Evolutionary conservation across 129 eudicot genomes (phyloP).

Genomic region (Solidago caesia): DNA sequence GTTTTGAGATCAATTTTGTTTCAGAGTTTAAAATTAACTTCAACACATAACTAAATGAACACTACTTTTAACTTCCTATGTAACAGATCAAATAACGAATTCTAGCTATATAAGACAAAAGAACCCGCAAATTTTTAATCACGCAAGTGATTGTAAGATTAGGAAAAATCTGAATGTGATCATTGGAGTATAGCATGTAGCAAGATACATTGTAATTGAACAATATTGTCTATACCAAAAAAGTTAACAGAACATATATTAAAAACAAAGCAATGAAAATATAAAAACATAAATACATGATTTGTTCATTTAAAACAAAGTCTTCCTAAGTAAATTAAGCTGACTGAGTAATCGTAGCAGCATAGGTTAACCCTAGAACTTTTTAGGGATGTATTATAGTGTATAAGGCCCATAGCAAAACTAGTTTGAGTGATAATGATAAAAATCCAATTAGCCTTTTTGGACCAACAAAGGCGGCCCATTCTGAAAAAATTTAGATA

Average conservation of each 20-base stretch:
- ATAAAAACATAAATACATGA: not conserved
- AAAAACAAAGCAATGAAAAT: not conserved
- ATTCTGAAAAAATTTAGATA: not conserved
- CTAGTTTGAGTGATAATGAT: not conserved
- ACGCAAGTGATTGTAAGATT: not conserved
- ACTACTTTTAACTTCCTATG: too few relatives aligned
- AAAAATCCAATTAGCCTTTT: not conserved
- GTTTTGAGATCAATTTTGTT: conserved; percentile 16
- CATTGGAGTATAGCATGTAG: not conserved
- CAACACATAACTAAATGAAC: too few relatives aligned
- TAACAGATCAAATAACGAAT: not conserved
- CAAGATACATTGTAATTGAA: not conserved
- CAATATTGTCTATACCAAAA: not conserved
- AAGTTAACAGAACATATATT: not conserved
- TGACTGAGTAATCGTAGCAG: not conserved
- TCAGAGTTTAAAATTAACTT: not conserved
- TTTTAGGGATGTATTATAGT: not conserved
- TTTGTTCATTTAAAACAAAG: not conserved
- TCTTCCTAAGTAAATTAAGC: too few relatives aligned
- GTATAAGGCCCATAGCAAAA: not conserved
- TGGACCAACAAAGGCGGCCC: not conserved
- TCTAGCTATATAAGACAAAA: not conserved
- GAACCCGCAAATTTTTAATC: too few relatives aligned
- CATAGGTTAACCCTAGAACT: not conserved
- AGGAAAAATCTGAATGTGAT: not conserved